Base-by-base conservation (phyloP, 352 stramenopile genomes). In the Globisporangium paddicum region DNA sequence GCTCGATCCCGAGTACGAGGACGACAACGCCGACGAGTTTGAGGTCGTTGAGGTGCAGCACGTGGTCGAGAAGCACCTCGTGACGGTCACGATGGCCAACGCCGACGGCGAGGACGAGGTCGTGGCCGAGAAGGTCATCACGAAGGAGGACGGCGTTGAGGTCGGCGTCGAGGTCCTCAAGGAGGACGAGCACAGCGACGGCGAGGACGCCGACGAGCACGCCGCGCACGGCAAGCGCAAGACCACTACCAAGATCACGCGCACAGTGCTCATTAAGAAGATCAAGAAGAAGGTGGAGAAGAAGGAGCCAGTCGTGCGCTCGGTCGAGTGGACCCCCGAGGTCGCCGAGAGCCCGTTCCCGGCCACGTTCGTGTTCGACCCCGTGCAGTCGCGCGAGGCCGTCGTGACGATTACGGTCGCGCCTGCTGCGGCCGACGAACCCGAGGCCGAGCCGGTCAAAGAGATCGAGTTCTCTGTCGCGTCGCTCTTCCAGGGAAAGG, bases 381-480 rank as follows among this genome's bases (percentile, higher is more conserved):
- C 77, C 0, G 79, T 95, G 63, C 85, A 91, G 64, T 92, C 83
- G 38, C 82, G 82, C 23, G 85, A 95, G 64, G 82, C 85, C 18
- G 65, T 91, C 5, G 79, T 91, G 67, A 87, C 69, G 19, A 73
- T 95, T 57, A 76, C 85, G 21, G 75, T 95, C 18, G 69, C 63
- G 30, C 41, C 63, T 18, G 38, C 73, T 46, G 38, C 23, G 10
- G 42, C 42, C 28, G 70, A 79, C 21, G 72, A 90, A 18, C 74
- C 85, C 1, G 79, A 79, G 0, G 75, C 51, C 5, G 76, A 90
- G 45, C 62, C 79, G 0, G 59, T 95, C 32, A 91, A 89, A 71
- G 82, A 93, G 67, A 77, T 95, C 46, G 79, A 90, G 60, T 74
- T 95, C 62, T 68, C 82, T 0, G 72, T 95, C 40, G 77, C 85